Evolutionary conservation across 2,329 filamentous ascomycete genomes (phyloP), one percentile per base, ranked within the genome.

Genomic region (Scortechinia acanthostroma): DNA sequence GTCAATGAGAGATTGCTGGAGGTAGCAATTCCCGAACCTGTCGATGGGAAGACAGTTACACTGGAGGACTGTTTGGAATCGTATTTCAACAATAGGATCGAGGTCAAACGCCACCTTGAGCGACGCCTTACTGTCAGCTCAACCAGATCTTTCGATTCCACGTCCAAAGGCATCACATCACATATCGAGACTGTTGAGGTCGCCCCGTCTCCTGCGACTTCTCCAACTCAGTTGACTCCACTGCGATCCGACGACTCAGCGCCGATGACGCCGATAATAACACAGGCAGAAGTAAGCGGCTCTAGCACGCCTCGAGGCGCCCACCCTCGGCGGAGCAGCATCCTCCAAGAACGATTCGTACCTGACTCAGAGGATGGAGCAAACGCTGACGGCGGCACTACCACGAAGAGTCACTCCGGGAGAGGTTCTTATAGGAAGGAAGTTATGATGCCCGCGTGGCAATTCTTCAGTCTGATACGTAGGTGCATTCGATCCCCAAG

Each of bases 391-490:
- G 25, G 25, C 25, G n/a, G n/a, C n/a, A n/a, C n/a, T n/a, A n/a
- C n/a, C n/a, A n/a, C 45, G 70, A 73, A 33, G 61, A 72, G 21
- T 69, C 44, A 30, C 15, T 20, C 16, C 52, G 22, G 58, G 70
- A 33, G 64, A 19, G 35, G 10, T 19, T 40, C 35, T 13, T 10
- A 68, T 49, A 66, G 68, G 60, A 95, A 91, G 57, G 91, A 95
- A 55, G 86, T 97, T 14, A 83, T 91, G 47, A 95, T 97, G 70
- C 91, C 91, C 28, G 93, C 93, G 2, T 97, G 91, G 90, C 91
- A 96, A 56, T 95, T 97, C 58, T 97, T 96, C 65, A 89, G 87
- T 56, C 70, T 97, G 21, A 89, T 96, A 54, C 91, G 86, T 90
- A 69, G 66, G 86, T 73, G 54, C 49, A n/a, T n/a, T n/a, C n/a